Conservation (phyloP, 2,329 filamentous ascomycete species). For the Pseudocercospora cruenta region DNA sequence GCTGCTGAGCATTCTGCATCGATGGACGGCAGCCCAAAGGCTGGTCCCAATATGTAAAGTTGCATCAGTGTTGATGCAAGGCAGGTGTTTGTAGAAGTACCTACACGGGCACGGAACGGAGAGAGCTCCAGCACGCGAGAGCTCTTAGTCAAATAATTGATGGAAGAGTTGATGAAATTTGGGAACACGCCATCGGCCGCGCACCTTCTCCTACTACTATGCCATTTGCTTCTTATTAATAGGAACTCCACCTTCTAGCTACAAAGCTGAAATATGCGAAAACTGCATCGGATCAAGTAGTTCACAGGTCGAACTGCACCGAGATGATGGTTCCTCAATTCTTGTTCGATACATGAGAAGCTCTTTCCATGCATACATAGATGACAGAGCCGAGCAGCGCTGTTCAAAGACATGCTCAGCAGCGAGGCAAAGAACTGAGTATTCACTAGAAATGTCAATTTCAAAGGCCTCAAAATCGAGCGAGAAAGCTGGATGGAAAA, state of each 20-base stretch:
- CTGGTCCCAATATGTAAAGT: constrained; percentile 87
- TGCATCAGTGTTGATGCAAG: constrained; percentile 49
- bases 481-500: background rate
- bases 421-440: background rate
- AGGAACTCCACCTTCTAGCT: background rate
- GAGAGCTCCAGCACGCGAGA: background rate
- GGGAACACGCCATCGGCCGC: no score
- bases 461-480: background rate
- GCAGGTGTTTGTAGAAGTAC: no score
- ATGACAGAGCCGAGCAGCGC: background rate
- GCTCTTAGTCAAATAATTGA: background rate
- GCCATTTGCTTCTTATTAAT: no score
- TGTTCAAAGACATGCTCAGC: background rate
- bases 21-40: constrained; percentile 85
- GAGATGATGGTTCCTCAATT: background rate
- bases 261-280: background rate
- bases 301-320: background rate
- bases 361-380: background rate
- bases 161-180: background rate
- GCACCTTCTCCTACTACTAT: no score
- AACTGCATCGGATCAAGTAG: background rate
- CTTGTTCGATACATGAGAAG: background rate
- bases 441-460: background rate
- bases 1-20: constrained; percentile 87
- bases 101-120: background rate